Evolutionary conservation across 2,329 filamentous ascomycete genomes (phyloP).

Genomic region (Fusarium clavum): DNA sequence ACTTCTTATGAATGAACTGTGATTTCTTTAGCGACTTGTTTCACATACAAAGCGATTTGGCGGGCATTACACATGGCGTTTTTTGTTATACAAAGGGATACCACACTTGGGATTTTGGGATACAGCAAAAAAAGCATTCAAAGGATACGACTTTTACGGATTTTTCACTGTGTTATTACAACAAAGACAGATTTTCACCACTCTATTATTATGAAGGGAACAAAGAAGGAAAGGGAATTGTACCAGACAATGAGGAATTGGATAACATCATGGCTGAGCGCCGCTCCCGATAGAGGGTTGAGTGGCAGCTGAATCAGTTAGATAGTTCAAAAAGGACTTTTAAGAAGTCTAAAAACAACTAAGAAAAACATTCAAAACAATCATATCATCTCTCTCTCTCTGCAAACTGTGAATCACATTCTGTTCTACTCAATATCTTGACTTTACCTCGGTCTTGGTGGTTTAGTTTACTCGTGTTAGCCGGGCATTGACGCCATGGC

Average conservation of each 20-base stretch:
- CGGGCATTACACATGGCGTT: constrained; percentile 48
- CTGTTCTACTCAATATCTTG: neutral
- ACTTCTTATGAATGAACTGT: constrained; percentile 32
- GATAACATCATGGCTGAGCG: constrained; percentile 29
- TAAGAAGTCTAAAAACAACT: constrained; percentile 24
- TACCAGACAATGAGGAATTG: constrained; percentile 32
- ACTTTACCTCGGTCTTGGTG: constrained; percentile 12
- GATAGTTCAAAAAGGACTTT: constrained; percentile 40
- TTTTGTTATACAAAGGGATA: constrained; percentile 44
- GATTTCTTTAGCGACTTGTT: constrained; percentile 45
- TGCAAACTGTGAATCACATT: constrained; percentile 6
- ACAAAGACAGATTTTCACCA: constrained; percentile 42
- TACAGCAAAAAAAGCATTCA: constrained; percentile 38
- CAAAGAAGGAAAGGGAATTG: constrained; percentile 31
- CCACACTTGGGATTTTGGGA: constrained; percentile 43
- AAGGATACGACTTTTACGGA: constrained; percentile 18
- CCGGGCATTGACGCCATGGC: constrained; percentile 28
- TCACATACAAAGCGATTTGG: constrained; percentile 44
- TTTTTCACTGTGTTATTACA: constrained; percentile 34
- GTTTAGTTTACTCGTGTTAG: constrained; percentile 17
- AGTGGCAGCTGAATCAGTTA: constrained; percentile 43
- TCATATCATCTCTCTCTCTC: constrained; percentile 5
- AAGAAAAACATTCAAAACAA: constrained; percentile 40
- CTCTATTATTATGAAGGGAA: constrained; percentile 24
- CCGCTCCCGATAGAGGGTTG: constrained; percentile 43